Evolutionary conservation across 1,284 basidiomycete species (phyloP).

Genomic region (Apiotrichum montevideense): DNA sequence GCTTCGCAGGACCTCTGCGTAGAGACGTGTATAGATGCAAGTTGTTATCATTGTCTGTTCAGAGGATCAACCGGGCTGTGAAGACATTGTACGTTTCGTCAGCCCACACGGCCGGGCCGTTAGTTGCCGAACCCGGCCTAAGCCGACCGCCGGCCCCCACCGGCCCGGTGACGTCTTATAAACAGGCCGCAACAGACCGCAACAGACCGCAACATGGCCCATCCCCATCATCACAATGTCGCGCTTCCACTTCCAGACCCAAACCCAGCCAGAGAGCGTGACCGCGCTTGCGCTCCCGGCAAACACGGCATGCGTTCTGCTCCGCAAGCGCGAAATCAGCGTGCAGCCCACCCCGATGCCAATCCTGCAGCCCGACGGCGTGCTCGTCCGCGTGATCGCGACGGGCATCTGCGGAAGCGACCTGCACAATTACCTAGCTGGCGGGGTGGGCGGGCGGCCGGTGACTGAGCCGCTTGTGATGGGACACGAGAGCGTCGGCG

Average conservation of each 20-base stretch:
- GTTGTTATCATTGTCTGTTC: no score
- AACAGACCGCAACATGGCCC: no score
- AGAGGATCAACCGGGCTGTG: no score
- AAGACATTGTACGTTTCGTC: no score
- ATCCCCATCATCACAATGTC: constrained; percentile 20
- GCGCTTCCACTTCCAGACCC: constrained; percentile 34
- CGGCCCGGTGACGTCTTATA: no score
- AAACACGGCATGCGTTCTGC: constrained; percentile 35
- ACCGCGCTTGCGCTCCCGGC: constrained; percentile 28
- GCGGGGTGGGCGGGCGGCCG: constrained; percentile 42
- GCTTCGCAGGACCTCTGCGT: no score
- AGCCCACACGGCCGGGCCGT: no score
- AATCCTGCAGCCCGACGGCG: constrained; percentile 41
- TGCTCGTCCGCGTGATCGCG: constrained; percentile 39
- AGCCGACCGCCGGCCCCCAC: no score
- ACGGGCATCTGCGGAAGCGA: constrained; percentile 44
- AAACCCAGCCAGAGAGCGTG: constrained; percentile 33
- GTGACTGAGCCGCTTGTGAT: constrained; percentile 44
- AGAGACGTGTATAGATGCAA: no score
- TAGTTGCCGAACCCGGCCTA: no score
- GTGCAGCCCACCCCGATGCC: constrained; percentile 33
- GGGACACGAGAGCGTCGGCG: constrained; percentile 45
- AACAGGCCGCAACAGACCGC: no score
- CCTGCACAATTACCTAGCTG: constrained; percentile 39
- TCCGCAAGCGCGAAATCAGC: constrained; percentile 35